Evolutionary conservation across 768 basidiomycete genomes (phyloP).

Genomic region (Tephrocybe sp.): DNA sequence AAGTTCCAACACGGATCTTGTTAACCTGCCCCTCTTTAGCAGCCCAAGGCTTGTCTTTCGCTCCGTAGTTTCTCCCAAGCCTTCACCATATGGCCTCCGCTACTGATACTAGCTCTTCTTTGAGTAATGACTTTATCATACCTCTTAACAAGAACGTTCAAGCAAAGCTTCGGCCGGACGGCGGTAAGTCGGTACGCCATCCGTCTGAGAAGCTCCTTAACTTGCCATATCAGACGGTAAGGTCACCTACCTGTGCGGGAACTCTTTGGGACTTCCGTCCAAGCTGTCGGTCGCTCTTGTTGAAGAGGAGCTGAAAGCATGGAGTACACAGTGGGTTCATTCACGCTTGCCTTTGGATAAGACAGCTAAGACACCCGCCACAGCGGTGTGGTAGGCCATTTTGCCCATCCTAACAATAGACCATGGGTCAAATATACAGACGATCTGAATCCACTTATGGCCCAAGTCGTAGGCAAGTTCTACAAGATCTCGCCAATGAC

Average conservation of each 20-base stretch:
- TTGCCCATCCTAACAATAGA: slow-evolving; percentile 80
- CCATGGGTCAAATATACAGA: slow-evolving; percentile 83
- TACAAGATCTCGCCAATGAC: neutral
- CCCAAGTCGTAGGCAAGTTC: slow-evolving; percentile 78
- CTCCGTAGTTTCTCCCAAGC: neutral
- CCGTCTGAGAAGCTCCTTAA: neutral
- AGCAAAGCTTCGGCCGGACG: slow-evolving; percentile 35
- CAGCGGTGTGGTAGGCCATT: slow-evolving; percentile 89
- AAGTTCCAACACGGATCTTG: neutral
- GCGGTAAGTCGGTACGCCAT: slow-evolving; percentile 30
- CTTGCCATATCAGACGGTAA: slow-evolving; percentile 39
- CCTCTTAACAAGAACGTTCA: slow-evolving; percentile 55
- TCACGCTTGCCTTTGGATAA: slow-evolving; percentile 7
- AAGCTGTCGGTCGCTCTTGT: slow-evolving; percentile 72
- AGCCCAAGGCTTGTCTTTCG: slow-evolving; percentile 4
- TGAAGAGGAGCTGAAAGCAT: slow-evolving; percentile 80
- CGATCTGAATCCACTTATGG: slow-evolving; percentile 69
- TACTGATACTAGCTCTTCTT: slow-evolving; percentile 27
- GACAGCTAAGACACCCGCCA: slow-evolving; percentile 16
- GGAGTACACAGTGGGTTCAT: slow-evolving; percentile 65
- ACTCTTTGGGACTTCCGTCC: slow-evolving; percentile 86
- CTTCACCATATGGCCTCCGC: slow-evolving; percentile 7
- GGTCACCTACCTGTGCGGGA: slow-evolving; percentile 91
- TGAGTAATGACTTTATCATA: slow-evolving; percentile 54
- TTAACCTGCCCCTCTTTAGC: too few species aligned